Base-by-base conservation (phyloP, 148 eudicot genomes). In the Euryodendron excelsum region DNA sequence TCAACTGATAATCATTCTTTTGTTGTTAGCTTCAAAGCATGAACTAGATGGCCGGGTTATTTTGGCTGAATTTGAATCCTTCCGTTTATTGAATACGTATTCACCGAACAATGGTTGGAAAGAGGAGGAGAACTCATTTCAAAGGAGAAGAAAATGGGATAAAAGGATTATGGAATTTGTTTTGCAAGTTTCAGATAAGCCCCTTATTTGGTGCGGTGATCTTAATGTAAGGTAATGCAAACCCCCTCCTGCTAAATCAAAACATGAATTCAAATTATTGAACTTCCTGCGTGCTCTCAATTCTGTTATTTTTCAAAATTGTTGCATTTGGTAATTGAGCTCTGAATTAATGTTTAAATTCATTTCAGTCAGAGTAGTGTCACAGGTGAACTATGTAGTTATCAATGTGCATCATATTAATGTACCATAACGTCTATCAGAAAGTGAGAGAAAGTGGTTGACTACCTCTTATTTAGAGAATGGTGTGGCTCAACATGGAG, bases 91-190 rank as follows among this genome's bases (percentile, higher is more conserved):
- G 63, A 96, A 96, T 77, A 96, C 99, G 21, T 96, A 96, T 85
- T 91, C 87, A 18, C 99, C 99, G 48, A 96, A 96, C 84, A 93
- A 96, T 88, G 99, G 99, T 48, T 96, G 99, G 99, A 93, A 96
- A 89, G 99, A 96, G 63, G 99, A 96, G 77, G 97, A 91, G 78
- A 80, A 91, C 69, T 88, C 99, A 78, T 96, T 96, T 80, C 85
- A 81, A 79, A 89, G 99, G 91, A 90, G 99, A 87, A 86, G 99
- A 82, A 93, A 96, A 84, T 96, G 99, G 99, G 99, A 96, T 85
- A 92, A 96, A 83, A 93, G 93, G 86, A 91, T 96, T 73, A 68
- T 88, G 73, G 98, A 93, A 21, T 92, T 96, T 82, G 90, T 96
- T 76, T 56, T 87, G 71, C 84, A 81, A 83, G 84, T 81, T 77